Evolutionary conservation across 2,329 filamentous ascomycete genomes (phyloP).

Genomic region (Claviceps sorghi): DNA sequence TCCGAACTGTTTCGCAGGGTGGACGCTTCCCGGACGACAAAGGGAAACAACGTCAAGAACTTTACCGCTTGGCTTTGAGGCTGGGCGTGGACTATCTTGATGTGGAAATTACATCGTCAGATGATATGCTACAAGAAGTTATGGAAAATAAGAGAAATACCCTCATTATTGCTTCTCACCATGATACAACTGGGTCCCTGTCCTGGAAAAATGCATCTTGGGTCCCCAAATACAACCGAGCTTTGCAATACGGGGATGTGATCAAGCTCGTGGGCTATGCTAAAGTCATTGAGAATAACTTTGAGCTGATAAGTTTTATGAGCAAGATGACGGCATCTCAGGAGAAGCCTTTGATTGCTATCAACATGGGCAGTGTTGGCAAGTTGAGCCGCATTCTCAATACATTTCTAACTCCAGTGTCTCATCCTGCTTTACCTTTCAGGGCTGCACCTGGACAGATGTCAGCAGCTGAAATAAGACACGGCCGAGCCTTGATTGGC

Average conservation of each 20-base stretch:
- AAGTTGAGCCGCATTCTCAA: constrained; percentile 87
- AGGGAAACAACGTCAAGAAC: constrained; percentile 51
- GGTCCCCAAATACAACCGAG: constrained; percentile 79
- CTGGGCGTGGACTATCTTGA: constrained; percentile 88
- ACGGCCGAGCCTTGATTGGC: constrained; percentile 62
- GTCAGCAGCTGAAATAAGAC: constrained; percentile 76
- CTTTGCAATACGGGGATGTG: constrained; percentile 77
- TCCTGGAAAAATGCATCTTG: constrained; percentile 91
- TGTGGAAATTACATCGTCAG: constrained; percentile 74
- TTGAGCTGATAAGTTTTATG: constrained; percentile 70
- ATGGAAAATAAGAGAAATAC: constrained; percentile 54
- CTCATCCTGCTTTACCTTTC: constrained; percentile 75
- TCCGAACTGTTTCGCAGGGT: constrained; percentile 74
- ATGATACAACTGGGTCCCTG: constrained; percentile 64
- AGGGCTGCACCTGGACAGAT: constrained; percentile 91
- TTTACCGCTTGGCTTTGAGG: constrained; percentile 67
- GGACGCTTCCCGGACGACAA: constrained; percentile 73
- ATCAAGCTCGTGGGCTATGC: constrained; percentile 89
- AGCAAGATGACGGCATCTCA: constrained; percentile 57
- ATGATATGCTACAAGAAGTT: constrained; percentile 57
- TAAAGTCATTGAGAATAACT: constrained; percentile 67
- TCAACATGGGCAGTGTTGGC: constrained; percentile 85
- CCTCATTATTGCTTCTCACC: constrained; percentile 86
- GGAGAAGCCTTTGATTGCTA: constrained; percentile 72
- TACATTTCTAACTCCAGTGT: constrained; percentile 85